These are phyloP conservation scores for Alternaria brassicicola DNA, from an alignment of 2,329 filamentous ascomycete species.

Conservation along the genomic window DNA sequence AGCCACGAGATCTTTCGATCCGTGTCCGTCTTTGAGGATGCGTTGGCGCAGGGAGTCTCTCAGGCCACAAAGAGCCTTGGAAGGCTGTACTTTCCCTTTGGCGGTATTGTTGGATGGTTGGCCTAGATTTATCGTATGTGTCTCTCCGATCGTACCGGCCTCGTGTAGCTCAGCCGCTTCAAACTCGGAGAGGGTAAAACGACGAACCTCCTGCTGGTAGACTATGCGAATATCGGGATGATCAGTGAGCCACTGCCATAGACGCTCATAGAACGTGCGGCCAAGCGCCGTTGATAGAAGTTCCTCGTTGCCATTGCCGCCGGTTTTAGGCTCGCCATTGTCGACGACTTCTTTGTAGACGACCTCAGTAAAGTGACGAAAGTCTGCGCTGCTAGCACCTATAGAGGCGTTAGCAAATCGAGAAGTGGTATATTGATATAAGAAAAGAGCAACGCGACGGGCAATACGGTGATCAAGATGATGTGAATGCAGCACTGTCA, in stretches of 20 bases:
- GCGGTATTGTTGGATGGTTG: background rate
- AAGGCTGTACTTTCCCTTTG: constrained; percentile 9
- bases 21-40: constrained; percentile 16
- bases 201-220: constrained; percentile 47
- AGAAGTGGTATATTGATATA: constrained; percentile 4
- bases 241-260: constrained; percentile 64
- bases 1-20: background rate
- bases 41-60: constrained; percentile 28
- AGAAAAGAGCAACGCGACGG: background rate
- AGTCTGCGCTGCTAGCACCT: constrained; percentile 52
- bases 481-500: background rate
- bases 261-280: constrained; percentile 57
- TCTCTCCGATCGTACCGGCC: constrained; percentile 6
- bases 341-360: constrained; percentile 41
- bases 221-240: constrained; percentile 63
- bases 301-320: background rate
- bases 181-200: constrained; percentile 40
- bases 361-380: constrained; percentile 46
- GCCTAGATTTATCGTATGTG: background rate
- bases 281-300: background rate
- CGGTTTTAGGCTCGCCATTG: background rate
- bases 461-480: background rate
- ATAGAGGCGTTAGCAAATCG: constrained; percentile 1
- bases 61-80: constrained; percentile 22
- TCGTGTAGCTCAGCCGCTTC: constrained; percentile 37